These are phyloP conservation scores for Suhomyces xylopsoci DNA, from an alignment of 805 yeast genomes.

Conservation along the genomic window DNA sequence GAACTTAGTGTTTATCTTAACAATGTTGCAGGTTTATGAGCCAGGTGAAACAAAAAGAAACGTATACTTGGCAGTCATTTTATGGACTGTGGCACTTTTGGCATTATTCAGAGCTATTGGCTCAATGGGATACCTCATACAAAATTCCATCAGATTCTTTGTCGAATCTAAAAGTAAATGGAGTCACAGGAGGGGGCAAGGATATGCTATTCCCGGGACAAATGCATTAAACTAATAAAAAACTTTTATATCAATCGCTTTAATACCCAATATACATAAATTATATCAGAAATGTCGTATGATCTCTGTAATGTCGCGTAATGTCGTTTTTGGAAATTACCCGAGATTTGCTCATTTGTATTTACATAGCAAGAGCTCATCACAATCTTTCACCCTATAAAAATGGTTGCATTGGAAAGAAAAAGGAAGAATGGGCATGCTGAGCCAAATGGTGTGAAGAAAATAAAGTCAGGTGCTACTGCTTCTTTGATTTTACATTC, in stretches of 20 bases:
- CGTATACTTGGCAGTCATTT: slow-evolving; percentile 74
- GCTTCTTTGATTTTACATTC: slow-evolving; percentile 48
- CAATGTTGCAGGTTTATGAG: slow-evolving; percentile 77
- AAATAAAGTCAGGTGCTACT: slow-evolving; percentile 24
- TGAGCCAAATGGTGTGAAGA: slow-evolving; percentile 20
- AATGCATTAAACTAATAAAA: slow-evolving; percentile 28
- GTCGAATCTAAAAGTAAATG: slow-evolving; percentile 41
- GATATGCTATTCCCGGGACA: slow-evolving; percentile 33
- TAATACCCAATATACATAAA: not conserved
- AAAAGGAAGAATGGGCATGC: slow-evolving; percentile 25
- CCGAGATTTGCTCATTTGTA: not conserved
- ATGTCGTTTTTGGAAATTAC: not conserved
- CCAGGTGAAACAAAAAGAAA: slow-evolving; percentile 59
- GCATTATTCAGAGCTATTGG: slow-evolving; percentile 83
- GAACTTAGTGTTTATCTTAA: slow-evolving; percentile 78
- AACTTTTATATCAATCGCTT: not conserved
- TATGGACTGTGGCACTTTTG: slow-evolving; percentile 89
- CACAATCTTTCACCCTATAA: not conserved
- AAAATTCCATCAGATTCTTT: slow-evolving; percentile 31
- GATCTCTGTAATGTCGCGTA: not conserved
- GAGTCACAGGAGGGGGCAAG: slow-evolving; percentile 35
- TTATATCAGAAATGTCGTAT: not conserved
- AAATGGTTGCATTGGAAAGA: slow-evolving; percentile 46
- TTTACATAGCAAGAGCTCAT: not conserved
- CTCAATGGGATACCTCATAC: slow-evolving; percentile 64